A percentile compares a stretch with the other conserved stretches of the same genome.
Evolutionary conservation across 2,329 filamentous ascomycete species (phyloP).

Genomic region (Alternaria ethzedia): DNA sequence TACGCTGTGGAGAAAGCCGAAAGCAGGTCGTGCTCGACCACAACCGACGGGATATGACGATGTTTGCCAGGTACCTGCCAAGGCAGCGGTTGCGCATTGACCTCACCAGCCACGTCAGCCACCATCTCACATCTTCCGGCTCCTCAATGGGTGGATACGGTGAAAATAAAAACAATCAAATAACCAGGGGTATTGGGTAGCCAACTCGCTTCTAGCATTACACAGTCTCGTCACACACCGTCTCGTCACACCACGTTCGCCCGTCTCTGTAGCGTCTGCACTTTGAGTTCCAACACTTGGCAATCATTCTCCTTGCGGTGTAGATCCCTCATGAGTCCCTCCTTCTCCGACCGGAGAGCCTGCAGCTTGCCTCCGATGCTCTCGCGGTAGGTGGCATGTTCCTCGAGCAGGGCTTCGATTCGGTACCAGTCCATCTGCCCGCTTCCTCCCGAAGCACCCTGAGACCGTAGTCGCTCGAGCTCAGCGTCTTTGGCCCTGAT

Average conservation of each 20-base stretch:
- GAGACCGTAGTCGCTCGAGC: slow-evolving; percentile 24
- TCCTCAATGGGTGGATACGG: not conserved
- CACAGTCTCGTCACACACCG: not conserved
- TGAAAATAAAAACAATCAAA: not conserved
- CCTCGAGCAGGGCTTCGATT: slow-evolving; percentile 50
- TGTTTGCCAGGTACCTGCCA: slow-evolving; percentile 19
- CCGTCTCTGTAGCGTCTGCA: slow-evolving; percentile 42
- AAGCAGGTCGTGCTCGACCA: slow-evolving; percentile 1
- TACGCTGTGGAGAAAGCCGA: not conserved
- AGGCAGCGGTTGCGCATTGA: slow-evolving; percentile 17
- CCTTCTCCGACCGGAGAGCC: slow-evolving; percentile 50
- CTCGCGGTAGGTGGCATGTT: slow-evolving; percentile 49
- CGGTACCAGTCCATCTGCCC: slow-evolving; percentile 38
- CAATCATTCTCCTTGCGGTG: slow-evolving; percentile 50
- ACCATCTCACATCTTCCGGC: not conserved
- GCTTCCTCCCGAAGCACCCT: slow-evolving; percentile 11
- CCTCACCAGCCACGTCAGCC: slow-evolving; percentile 10
- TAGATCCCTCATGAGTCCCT: slow-evolving; percentile 47
- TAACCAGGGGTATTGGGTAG: not conserved
- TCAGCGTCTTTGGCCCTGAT: slow-evolving; percentile 41
- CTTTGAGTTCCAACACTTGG: slow-evolving; percentile 45
- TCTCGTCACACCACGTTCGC: slow-evolving; percentile 11
- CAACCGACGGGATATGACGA: slow-evolving; percentile 18
- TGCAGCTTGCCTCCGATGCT: slow-evolving; percentile 46
- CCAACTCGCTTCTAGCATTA: not conserved